Evolutionary conservation across 1,284 basidiomycete genomes (phyloP), one percentile per base, ranked within the genome.

Genomic region (Trametes hirsuta): DNA sequence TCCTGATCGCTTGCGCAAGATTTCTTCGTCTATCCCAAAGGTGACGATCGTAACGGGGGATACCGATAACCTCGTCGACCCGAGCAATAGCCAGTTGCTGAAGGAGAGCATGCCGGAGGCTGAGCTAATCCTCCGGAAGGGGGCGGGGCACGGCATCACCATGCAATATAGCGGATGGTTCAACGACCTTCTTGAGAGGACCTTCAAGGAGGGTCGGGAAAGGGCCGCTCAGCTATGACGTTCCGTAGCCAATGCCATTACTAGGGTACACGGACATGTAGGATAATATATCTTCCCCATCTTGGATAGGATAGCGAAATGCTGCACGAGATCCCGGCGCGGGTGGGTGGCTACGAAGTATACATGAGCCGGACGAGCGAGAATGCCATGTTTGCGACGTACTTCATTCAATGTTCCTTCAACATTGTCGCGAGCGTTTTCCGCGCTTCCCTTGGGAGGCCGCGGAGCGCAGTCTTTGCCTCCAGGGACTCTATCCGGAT

Each of bases 11-110:
- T 80, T 94, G 12, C 72, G 72, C 5, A 68, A 68, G 37, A 86
- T 95, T 47, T 83, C 87, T 2, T 69, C 72, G 0, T 75, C 75
- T 3, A 81, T 95, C 14, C 80, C 84, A 10, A 84, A 84, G 64
- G 81, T 94, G 3, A 64, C 81, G 12, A 88, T 95, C 62, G 69
- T 94, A 15, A 91, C 86, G 0, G 94, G 93, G 2, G 88, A 93
- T 65, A 73, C 84, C 2, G 94, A 96, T 70, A 67, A 85, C 48
- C 75, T 95, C 2, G 83, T 96, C 24, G 69, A 79, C 15, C 80
- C 86, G 0, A 66, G 68, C 2, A 84, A 90, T 63, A 90, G 87
- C 24, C 65, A 75, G 5, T 77, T 82, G 35, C 71, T 96, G 42
- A 85, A 86, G 66, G 67, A 74, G n/a, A 69, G 78, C 40, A 88